Conservation (phyloP, 2,329 filamentous ascomycete species). For the Nigrospora osmanthi region DNA sequence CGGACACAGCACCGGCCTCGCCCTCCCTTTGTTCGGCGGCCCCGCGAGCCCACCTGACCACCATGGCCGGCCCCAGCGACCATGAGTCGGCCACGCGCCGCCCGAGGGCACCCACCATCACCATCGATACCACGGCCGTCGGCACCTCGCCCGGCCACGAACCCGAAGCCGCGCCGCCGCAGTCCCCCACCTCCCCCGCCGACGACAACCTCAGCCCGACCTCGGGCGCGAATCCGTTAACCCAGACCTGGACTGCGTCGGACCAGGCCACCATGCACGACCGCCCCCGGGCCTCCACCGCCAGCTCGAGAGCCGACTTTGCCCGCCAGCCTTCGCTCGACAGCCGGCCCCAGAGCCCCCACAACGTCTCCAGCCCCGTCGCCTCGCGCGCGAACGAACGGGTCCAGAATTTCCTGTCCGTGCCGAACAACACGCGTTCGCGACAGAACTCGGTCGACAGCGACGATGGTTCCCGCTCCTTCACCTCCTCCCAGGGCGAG, state of each 20-base stretch:
- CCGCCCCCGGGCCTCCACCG: constrained; percentile 7
- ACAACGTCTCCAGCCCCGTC: constrained; percentile 60
- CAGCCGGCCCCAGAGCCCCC: constrained; percentile 61
- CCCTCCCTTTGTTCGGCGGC: not conserved
- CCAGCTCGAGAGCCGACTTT: constrained; percentile 6
- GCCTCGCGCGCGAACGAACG: constrained; percentile 37
- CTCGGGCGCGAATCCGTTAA: constrained; percentile 9
- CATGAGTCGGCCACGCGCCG: not conserved
- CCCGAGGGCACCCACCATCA: constrained; percentile 21
- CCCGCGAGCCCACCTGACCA: not conserved
- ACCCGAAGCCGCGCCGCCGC: constrained; percentile 9
- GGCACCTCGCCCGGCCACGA: constrained; percentile 13
- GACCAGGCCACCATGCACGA: constrained; percentile 10
- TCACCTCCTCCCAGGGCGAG: constrained; percentile 52
- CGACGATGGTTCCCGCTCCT: constrained; percentile 50
- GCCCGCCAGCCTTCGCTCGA: constrained; percentile 24
- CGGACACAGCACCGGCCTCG: too few species aligned
- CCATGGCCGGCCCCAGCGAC: constrained; percentile 1
- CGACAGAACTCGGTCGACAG: constrained; percentile 66
- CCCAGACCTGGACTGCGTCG: constrained; percentile 16
- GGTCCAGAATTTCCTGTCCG: constrained; percentile 51
- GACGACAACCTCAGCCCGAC: constrained; percentile 21
- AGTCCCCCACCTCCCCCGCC: constrained; percentile 17
- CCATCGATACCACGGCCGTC: constrained; percentile 23
- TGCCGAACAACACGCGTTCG: constrained; percentile 53